Conservation (phyloP, 1,284 basidiomycete species). For the Takashimella tepidaria region DNA sequence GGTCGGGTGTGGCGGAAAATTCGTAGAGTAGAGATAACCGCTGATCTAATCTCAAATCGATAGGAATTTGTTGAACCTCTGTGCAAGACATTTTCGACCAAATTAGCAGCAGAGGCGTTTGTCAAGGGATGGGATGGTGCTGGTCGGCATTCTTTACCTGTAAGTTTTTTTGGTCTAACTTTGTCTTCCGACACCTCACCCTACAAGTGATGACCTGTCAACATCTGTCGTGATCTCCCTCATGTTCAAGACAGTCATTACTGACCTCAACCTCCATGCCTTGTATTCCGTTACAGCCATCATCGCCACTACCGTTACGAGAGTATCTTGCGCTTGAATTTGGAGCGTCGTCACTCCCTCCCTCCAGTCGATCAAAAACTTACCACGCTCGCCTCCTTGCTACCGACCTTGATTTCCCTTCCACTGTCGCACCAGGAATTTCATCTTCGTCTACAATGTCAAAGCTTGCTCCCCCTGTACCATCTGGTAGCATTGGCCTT, state of each 20-base stretch:
- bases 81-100: conserved; percentile 31
- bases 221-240: too few species aligned
- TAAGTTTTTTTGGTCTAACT: conserved; percentile 11
- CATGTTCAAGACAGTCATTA: too few species aligned
- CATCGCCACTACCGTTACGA: conserved; percentile 26
- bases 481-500: background rate
- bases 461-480: background rate
- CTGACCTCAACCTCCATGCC: conserved; percentile 7
- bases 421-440: conserved; percentile 14
- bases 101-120: conserved; percentile 30
- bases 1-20: too few species aligned
- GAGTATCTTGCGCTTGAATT: conserved; percentile 24
- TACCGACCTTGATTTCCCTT: conserved; percentile 25
- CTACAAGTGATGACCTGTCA: too few species aligned
- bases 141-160: conserved; percentile 28
- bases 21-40: too few species aligned
- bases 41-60: too few species aligned
- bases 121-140: conserved; percentile 34
- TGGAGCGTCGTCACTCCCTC: background rate
- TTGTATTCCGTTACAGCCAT: conserved; percentile 4
- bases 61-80: conserved; percentile 24
- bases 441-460: background rate
- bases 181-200: too few species aligned
- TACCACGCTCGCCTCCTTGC: conserved; percentile 28
- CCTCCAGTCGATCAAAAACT: conserved; percentile 15